These are phyloP conservation scores for Yamadazyma takamatsuzukensis DNA, from an alignment of 805 yeast genomes.

Conservation along the genomic window DNA sequence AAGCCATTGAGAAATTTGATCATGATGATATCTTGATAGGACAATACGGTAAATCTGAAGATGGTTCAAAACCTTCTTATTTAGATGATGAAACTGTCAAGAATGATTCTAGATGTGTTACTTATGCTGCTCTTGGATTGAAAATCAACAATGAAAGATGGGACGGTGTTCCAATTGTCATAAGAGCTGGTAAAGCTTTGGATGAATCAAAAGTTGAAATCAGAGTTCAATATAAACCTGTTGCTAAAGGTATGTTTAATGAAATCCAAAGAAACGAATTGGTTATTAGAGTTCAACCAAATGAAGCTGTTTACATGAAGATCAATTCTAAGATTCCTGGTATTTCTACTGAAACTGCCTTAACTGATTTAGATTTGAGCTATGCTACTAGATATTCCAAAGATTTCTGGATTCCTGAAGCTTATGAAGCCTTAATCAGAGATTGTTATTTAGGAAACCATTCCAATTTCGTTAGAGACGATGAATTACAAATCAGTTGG, in stretches of 20 bases:
- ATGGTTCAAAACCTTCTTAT: constrained; percentile 88
- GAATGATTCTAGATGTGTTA: constrained; percentile 78
- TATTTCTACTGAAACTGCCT: constrained; percentile 71
- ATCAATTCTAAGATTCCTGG: constrained; percentile 95
- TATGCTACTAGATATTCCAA: constrained; percentile 73
- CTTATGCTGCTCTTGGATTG: constrained; percentile 83
- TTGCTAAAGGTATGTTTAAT: constrained; percentile 75
- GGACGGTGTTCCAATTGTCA: constrained; percentile 95
- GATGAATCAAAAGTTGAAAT: constrained; percentile 94
- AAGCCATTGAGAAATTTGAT: constrained; percentile 70
- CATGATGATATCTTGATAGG: constrained; percentile 71
- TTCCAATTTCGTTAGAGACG: constrained; percentile 96
- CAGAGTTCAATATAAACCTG: constrained; percentile 86
- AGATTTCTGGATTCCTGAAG: constrained; percentile 94
- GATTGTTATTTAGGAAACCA: constrained; percentile 91
- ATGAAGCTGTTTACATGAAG: constrained; percentile 91
- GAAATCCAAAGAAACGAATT: constrained; percentile 87
- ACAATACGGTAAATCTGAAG: constrained; percentile 80
- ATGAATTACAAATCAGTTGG: constrained; percentile 94
- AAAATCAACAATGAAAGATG: constrained; percentile 89
- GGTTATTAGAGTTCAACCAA: constrained; percentile 91
- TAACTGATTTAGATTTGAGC: constrained; percentile 87
- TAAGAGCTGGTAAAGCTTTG: constrained; percentile 97
- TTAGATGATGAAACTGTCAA: constrained; percentile 89
- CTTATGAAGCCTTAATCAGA: constrained; percentile 91